Conservation (phyloP, 2,329 filamentous ascomycete genomes). For the Bisporella sp. region DNA sequence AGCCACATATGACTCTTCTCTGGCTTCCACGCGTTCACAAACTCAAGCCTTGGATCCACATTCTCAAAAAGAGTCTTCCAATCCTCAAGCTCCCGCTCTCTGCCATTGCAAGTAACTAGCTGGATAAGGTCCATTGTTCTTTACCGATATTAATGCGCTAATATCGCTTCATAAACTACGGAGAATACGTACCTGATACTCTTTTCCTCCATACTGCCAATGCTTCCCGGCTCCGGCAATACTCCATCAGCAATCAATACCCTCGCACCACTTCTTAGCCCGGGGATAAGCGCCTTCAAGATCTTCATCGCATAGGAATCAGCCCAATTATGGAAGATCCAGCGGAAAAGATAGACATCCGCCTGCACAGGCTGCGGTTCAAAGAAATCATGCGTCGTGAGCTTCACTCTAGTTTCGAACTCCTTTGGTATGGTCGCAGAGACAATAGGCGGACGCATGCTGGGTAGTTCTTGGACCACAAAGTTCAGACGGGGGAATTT, state of each 20-base stretch:
- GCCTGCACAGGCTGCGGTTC: constrained; percentile 34
- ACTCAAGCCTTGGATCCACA: constrained; percentile 40
- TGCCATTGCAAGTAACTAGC: constrained; percentile 28
- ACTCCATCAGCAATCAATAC: constrained; percentile 30
- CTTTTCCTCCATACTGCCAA: constrained; percentile 26
- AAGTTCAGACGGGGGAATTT: constrained; percentile 16
- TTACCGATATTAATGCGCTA: background rate
- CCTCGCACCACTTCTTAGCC: constrained; percentile 33
- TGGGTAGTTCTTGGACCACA: constrained; percentile 18
- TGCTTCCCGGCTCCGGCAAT: constrained; percentile 7
- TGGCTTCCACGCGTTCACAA: constrained; percentile 51
- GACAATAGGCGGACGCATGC: constrained; percentile 37
- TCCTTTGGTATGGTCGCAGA: constrained; percentile 20
- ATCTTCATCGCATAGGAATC: constrained; percentile 32
- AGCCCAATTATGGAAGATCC: constrained; percentile 42
- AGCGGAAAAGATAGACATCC: constrained; percentile 39
- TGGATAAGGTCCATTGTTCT: background rate
- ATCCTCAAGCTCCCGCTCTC: constrained; percentile 38
- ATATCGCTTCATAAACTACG: no score
- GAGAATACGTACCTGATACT: constrained; percentile 25
- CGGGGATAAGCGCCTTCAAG: constrained; percentile 30
- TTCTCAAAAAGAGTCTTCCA: constrained; percentile 38
- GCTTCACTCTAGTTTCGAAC: constrained; percentile 15
- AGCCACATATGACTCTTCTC: constrained; percentile 31
- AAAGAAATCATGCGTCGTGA: constrained; percentile 38